These are phyloP conservation scores for Eucalyptus erythrocorys DNA, from an alignment of 345 rosid species.

Conservation along the genomic window DNA sequence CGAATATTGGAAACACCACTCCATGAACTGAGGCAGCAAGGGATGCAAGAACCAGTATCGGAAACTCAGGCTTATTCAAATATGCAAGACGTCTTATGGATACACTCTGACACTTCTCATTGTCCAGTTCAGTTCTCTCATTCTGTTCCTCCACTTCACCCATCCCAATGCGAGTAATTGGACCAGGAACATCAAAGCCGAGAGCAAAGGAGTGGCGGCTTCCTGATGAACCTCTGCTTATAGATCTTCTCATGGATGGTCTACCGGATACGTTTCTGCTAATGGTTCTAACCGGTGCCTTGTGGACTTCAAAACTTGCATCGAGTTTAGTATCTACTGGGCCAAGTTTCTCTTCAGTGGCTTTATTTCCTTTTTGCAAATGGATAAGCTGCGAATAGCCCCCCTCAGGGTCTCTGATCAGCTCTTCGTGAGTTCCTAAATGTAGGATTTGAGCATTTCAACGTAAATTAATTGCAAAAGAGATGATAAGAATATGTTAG, in stretches of 20 bases:
- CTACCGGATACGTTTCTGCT: slow-evolving; percentile 1
- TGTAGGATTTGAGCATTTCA: not conserved
- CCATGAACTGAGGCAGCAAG: slow-evolving; percentile 62
- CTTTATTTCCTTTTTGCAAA: slow-evolving; percentile 56
- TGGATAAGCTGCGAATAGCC: slow-evolving; percentile 65
- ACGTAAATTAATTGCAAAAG: not conserved
- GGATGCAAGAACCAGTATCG: slow-evolving; percentile 40
- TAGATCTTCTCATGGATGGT: slow-evolving; percentile 14
- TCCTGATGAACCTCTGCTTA: slow-evolving; percentile 28
- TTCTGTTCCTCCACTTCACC: not conserved
- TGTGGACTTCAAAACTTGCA: not conserved
- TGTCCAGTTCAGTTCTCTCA: not conserved
- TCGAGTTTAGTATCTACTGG: not conserved
- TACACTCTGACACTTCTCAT: slow-evolving; percentile 27
- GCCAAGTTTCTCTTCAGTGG: slow-evolving; percentile 3
- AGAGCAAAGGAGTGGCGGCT: slow-evolving; percentile 30
- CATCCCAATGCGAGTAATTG: slow-evolving; percentile 2
- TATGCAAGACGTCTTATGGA: slow-evolving; percentile 44
- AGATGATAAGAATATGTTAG: not conserved
- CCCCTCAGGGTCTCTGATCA: slow-evolving; percentile 56
- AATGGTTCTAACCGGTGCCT: not conserved
- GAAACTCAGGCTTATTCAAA: slow-evolving; percentile 67
- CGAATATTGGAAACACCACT: slow-evolving; percentile 51
- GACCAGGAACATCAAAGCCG: slow-evolving; percentile 15
- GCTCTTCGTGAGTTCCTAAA: slow-evolving; percentile 5